Evolutionary conservation across 345 rosid genomes (phyloP).

Genomic region (Geranium brycei): DNA sequence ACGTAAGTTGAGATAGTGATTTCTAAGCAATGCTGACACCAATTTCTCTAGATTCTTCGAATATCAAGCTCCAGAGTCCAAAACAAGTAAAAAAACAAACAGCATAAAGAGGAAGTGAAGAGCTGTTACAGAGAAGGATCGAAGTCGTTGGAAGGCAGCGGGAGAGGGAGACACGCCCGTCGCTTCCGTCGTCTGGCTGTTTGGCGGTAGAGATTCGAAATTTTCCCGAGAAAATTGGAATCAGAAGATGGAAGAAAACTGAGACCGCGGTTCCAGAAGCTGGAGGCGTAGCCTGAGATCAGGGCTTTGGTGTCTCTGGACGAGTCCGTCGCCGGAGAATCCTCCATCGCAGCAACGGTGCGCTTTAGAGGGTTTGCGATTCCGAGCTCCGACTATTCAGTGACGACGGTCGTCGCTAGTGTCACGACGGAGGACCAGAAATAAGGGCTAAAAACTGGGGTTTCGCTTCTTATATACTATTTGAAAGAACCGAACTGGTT

Average conservation of each 20-base stretch:
- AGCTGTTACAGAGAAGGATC: constrained; percentile 32
- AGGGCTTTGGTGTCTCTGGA: constrained; percentile 21
- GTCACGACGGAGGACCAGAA: too few species aligned
- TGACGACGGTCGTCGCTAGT: too few species aligned
- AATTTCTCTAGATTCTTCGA: too few species aligned
- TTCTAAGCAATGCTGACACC: too few species aligned
- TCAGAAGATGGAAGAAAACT: constrained; percentile 24
- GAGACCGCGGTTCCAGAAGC: constrained; percentile 39
- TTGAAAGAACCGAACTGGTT: too few species aligned
- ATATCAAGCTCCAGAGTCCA: not conserved
- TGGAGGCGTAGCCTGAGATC: constrained; percentile 37
- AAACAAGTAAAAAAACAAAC: not conserved
- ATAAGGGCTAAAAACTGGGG: too few species aligned
- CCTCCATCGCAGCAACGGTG: constrained; percentile 17
- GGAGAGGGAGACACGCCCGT: constrained; percentile 39
- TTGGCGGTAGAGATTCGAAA: constrained; percentile 41
- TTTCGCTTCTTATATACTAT: too few species aligned
- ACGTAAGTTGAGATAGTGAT: too few species aligned
- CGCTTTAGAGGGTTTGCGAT: not conserved
- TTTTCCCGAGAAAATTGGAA: constrained; percentile 31
- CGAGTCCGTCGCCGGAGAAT: constrained; percentile 16
- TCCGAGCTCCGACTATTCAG: too few species aligned
- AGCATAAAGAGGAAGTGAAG: not conserved
- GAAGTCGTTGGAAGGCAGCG: constrained; percentile 42
- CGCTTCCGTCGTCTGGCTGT: constrained; percentile 24